Base-by-base conservation (phyloP, 1,284 basidiomycete species). In the Heterobasidion irregulare region DNA sequence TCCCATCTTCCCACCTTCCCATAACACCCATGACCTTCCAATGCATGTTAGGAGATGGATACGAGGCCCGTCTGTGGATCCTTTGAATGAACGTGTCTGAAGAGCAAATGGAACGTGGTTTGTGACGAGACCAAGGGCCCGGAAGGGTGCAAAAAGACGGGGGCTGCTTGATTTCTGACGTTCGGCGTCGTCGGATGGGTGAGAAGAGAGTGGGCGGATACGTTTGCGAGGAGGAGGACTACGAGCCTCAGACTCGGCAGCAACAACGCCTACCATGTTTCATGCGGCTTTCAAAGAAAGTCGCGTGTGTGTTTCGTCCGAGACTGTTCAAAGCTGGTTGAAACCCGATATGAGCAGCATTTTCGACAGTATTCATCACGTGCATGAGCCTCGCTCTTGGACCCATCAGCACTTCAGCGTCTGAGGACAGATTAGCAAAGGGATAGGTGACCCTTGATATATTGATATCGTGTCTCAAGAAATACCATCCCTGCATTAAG, bases 1-100 rank as follows among this genome's bases (percentile, higher is more conserved):
- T 15, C 80, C 82, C 90, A 99, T 94, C 71, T 88, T 92, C 36
- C 86, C 90, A 12, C 93, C 94, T 65, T 98, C 94, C 96, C 96
- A 99, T 70, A 98, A 78, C 18, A 93, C 90, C 96, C 96, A 99
- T 62, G 90, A 86, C 59, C 79, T 83, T 13, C 96, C 96, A 6
- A 98, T 70, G 63, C 92, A 95, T 12, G 94, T 97, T 46, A 98
- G 73, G 50, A 99, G 76, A 62, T 93, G 86, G 57, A 94, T 75
- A 50, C 82, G 79, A 1, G 92, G 92, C 1, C 87, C 89, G 48
- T 90, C 88, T 0, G 88, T 83, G 8, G 92, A 85, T 36, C 93
- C 93, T 68, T 94, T 96, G 65, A 88, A 80, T 2, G 92, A 88
- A 58, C 92, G 84, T 1, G 89, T 84, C 73, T 96, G 93, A 55